Base-by-base conservation (phyloP, 176 grass and related monocot genomes). In the Raddia guianensis region DNA sequence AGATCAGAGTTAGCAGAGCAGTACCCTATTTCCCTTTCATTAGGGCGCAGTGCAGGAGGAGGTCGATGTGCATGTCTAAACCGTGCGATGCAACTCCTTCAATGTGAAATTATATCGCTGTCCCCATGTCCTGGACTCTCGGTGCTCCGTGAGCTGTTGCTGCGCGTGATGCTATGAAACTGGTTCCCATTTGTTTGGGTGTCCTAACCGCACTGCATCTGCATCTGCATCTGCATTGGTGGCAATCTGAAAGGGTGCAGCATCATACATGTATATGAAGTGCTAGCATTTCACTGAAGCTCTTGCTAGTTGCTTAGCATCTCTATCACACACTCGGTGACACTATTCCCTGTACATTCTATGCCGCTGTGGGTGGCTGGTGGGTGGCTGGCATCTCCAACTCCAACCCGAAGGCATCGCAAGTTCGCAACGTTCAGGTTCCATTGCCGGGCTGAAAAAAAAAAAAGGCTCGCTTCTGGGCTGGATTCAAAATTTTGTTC, bases 71-170 rank as follows among this genome's bases (percentile, higher is more conserved):
- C 52, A 33, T 74, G 72, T n/a, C 72, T 62, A 14, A 34, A 32
- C 76, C 63, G 33, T 79, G 76, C 76, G 21, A 67, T 33, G 42
- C 74, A 9, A 19, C 8, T 13, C 9, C 18, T 45, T 59, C 0
- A 55, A 58, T 75, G 72, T 45, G 53, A 75, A 75, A 56, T 75
- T 59, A 55, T 75, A 50, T 21, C 6, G 43, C 32, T 56, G 33
- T 43, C 51, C 32, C 34, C 16, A 12, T 62, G 51, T 73, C 32
- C 33, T 73, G 50, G 9, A 32, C 70, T 73, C 50, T 73, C 50
- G 18, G 37, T 73, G 52, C 18, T 73, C 54, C 7, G 15, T 32
- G 68, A 34, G 21, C 48, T 52, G 68, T 72, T 56, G n/a, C 4
- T 54, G 52, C 15, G 14, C 18, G 52, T 54, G 52, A 11, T 49